phyloP scores from a whole-genome alignment of 108 stramenopile genomes.

The Skeletonema marinoi region DNA sequence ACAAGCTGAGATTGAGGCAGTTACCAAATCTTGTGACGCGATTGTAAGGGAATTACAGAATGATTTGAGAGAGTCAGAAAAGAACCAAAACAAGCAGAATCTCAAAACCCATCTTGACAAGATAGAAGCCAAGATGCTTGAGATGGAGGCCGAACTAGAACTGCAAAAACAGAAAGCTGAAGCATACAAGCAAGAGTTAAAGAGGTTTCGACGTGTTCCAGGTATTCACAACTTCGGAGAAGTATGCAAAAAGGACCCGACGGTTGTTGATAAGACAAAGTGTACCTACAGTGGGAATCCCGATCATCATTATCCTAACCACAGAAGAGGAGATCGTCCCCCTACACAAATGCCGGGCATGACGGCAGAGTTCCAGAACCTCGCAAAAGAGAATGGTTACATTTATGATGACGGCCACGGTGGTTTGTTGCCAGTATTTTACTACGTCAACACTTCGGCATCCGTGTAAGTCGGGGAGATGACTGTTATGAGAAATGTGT shows the following conservation, averaged over 20 bases:
- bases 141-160: slow-evolving; percentile 27
- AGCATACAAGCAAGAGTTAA: slow-evolving; percentile 37
- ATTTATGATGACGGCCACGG: slow-evolving; percentile 50
- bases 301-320: slow-evolving; percentile 44
- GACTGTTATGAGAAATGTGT: neutral
- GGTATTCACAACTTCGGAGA: slow-evolving; percentile 53
- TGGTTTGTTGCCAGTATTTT: slow-evolving; percentile 42
- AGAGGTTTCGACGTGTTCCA: slow-evolving; percentile 41
- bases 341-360: slow-evolving; percentile 46
- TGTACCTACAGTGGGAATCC: slow-evolving; percentile 54
- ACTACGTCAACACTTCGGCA: slow-evolving; percentile 11
- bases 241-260: slow-evolving; percentile 32
- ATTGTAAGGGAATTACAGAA: slow-evolving; percentile 11
- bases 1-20: neutral
- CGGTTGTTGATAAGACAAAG: slow-evolving; percentile 44
- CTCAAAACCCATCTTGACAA: slow-evolving; percentile 25
- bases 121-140: slow-evolving; percentile 9
- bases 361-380: slow-evolving; percentile 35
- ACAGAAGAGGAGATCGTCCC: slow-evolving; percentile 38
- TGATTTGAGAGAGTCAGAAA: slow-evolving; percentile 21
- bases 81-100: slow-evolving; percentile 5
- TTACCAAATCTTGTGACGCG: slow-evolving; percentile 3
- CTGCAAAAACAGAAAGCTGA: slow-evolving; percentile 17
- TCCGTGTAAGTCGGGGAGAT: neutral
- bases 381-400: slow-evolving; percentile 50